Percentiles rank a stretch among this genome's conserved stretches.
Evolutionary conservation across 2,329 filamentous ascomycete species (phyloP).

Genomic region (Fusarium torreyae): DNA sequence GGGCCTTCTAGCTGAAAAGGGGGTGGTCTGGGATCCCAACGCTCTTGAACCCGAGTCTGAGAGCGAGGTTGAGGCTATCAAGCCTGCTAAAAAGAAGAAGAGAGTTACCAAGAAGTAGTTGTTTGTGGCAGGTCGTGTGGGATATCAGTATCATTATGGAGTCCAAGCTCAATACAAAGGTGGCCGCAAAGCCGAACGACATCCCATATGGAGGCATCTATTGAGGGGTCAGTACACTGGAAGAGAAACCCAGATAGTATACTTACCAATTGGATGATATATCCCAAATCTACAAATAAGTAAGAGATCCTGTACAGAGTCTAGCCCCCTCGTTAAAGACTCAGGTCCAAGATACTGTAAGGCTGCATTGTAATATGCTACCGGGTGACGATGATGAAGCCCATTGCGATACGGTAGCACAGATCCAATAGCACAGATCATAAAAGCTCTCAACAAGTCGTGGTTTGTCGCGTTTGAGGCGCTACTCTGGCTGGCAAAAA

Average conservation of each 20-base stretch:
- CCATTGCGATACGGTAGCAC: slow-evolving; percentile 30
- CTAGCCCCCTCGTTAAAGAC: slow-evolving; percentile 22
- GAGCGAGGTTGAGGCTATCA: no score
- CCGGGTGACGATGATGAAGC: slow-evolving; percentile 22
- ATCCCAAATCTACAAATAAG: slow-evolving; percentile 43
- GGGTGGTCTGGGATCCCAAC: no score
- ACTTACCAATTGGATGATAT: slow-evolving; percentile 40
- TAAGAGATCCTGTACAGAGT: slow-evolving; percentile 39
- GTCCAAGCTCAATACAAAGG: slow-evolving; percentile 38
- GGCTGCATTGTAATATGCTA: slow-evolving; percentile 37
- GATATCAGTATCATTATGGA: slow-evolving; percentile 8
- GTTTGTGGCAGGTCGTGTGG: slow-evolving; percentile 21
- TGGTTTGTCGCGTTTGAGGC: not conserved
- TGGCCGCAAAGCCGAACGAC: slow-evolving; percentile 34
- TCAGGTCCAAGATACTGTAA: slow-evolving; percentile 5
- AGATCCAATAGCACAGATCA: slow-evolving; percentile 34
- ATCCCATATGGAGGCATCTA: slow-evolving; percentile 43
- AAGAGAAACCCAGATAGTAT: fast-evolving
- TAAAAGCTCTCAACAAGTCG: slow-evolving; percentile 34
- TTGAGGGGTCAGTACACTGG: not conserved
- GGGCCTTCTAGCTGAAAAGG: no score
- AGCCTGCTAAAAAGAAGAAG: no score
- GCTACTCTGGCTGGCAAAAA: not conserved
- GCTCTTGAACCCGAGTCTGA: no score
- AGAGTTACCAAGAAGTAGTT: no score